Base-by-base conservation (phyloP, 768 basidiomycete genomes). In the Collybiopsis confluens region DNA sequence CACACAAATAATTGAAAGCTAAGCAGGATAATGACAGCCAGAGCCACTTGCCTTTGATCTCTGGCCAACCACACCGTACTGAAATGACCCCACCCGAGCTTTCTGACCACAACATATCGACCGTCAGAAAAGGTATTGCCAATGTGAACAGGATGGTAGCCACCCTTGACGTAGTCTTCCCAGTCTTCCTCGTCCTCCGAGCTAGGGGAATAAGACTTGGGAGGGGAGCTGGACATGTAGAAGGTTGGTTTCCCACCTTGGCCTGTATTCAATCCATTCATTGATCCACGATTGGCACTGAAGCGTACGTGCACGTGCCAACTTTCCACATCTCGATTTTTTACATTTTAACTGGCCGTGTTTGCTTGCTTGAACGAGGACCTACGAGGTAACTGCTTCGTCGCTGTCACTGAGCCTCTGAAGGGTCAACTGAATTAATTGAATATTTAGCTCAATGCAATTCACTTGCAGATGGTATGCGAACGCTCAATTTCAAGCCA, bases 21-120 rank as follows among this genome's bases (percentile, higher is more conserved):
- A 40, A 46, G 54, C 56, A 50, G n/a, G 48, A 27, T 57, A 43
- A 53, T 52, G 59, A 62, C 35, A 59, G 62, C 41, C 54, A 53
- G 49, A 54, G 48, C 53, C 55, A 49, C 52, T 57, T 63, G 90
- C 90, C 88, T 91, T 65, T 74, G 74, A 67, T 93, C 92, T 61
- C 79, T 84, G 23, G 91, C 89, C 0, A 93, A 79, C 92, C 92
- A 95, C 5, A 94, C 93, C 0, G 93, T 96, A 1, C 88, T 91
- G 66, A 95, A 96, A 68, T 95, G 93, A 15, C 93, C 93, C 88
- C 88, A 92, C 21, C 96, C 96, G 10, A 99, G 84, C 70, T 99
- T 99, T 57, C 96, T 76, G 53, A 97, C 93, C 60, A 98, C 89
- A 58, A 81, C 68, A 67, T 98, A 99, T 36, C 97, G 77, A 10